Percentiles rank a stretch among this genome's conserved stretches.
Evolutionary conservation across 805 yeast species (phyloP).

Genomic region (Yarrowia porcina): DNA sequence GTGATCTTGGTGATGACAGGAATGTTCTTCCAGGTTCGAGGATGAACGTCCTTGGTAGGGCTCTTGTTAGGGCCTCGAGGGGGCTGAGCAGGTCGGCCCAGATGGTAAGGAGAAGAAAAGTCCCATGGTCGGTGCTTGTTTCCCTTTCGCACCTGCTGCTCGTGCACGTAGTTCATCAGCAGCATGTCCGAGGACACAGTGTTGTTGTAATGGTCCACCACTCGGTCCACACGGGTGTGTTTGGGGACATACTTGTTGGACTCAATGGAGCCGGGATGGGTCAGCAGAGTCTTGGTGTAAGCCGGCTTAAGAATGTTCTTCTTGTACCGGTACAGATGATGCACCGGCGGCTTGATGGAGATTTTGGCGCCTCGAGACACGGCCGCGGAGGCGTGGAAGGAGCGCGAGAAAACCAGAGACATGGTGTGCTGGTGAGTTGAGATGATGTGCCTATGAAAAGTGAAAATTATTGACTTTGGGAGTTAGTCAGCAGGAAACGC

Average conservation of each 20-base stretch:
- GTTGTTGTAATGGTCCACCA: constrained; percentile 69
- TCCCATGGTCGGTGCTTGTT: constrained; percentile 80
- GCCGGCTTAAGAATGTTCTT: constrained; percentile 44
- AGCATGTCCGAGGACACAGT: constrained; percentile 74
- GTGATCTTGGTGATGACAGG: constrained; percentile 68
- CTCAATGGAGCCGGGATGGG: constrained; percentile 65
- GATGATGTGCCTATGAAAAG: neutral
- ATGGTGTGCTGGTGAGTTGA: neutral
- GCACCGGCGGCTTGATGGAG: constrained; percentile 85
- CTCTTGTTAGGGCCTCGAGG: constrained; percentile 75
- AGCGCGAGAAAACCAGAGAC: constrained; percentile 25
- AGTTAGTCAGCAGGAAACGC: neutral
- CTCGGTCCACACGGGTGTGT: constrained; percentile 57
- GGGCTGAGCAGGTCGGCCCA: constrained; percentile 72
- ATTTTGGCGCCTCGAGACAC: constrained; percentile 48
- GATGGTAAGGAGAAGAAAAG: constrained; percentile 80
- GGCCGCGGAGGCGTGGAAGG: constrained; percentile 29
- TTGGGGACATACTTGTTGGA: constrained; percentile 46
- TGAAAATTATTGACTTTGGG: constrained; percentile 19
- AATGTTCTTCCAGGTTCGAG: constrained; percentile 63
- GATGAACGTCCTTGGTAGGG: constrained; percentile 62
- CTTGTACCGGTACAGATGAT: constrained; percentile 75
- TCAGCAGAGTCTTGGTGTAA: constrained; percentile 39
- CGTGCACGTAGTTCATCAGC: constrained; percentile 73
- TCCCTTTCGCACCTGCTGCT: constrained; percentile 54